These are phyloP conservation scores for Salix brachista DNA, from an alignment of 345 rosid species.

Conservation along the genomic window DNA sequence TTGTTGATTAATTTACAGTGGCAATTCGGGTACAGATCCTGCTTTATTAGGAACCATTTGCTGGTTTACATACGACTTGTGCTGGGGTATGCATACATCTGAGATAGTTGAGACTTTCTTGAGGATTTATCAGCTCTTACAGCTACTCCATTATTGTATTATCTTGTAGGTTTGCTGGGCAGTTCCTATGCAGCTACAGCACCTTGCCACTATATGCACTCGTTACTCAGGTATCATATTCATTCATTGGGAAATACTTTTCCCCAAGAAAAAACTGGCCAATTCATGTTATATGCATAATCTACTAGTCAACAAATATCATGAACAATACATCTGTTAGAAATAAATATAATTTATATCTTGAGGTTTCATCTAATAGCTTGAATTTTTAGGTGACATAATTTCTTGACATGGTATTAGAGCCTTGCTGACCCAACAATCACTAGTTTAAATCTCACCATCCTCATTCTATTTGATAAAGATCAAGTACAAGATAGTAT, in stretches of 20 bases:
- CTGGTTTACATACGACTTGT: conserved; percentile 71
- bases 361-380: too few species aligned
- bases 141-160: background rate
- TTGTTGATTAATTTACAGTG: conserved; percentile 50
- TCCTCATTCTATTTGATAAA: too few species aligned
- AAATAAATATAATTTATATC: background rate
- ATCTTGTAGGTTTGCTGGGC: conserved; percentile 67
- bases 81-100: conserved; percentile 54
- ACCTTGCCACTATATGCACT: conserved; percentile 90
- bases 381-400: too few species aligned
- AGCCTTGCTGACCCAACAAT: too few species aligned
- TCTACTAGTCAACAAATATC: background rate
- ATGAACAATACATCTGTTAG: background rate
- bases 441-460: too few species aligned
- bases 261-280: too few species aligned
- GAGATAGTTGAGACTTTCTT: conserved; percentile 3
- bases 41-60: conserved; percentile 70
- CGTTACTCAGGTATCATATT: conserved; percentile 66
- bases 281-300: background rate
- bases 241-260: background rate
- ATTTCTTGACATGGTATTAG: too few species aligned
- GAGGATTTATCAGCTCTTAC: background rate
- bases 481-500: too few species aligned
- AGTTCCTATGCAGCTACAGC: conserved; percentile 94
- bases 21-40: conserved; percentile 96